Base-by-base conservation (phyloP, 176 grass and related monocot species). In the Aegilops tauschii region DNA sequence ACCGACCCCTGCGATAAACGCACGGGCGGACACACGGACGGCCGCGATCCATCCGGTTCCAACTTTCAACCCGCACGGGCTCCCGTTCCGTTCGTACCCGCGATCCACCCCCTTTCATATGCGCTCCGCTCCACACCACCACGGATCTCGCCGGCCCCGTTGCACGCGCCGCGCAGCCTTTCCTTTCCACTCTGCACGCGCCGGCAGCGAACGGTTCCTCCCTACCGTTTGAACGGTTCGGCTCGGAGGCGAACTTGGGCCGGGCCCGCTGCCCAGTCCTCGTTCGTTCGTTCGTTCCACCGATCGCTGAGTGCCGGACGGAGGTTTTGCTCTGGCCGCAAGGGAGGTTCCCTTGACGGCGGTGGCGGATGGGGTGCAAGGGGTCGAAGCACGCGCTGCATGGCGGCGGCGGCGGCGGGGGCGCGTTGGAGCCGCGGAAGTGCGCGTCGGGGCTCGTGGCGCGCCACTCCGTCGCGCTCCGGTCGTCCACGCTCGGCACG, bases 321-420 rank as follows among this genome's bases (percentile, higher is more conserved):
- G 54, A 59, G 54, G 54, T 59, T 59, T 59, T 21, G 18, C 0
- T 59, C 0, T 20, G 54, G 54, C 18, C 18, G 54, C 36, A 39
- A 5, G 34, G 34, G 34, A 35, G 49, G 14, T 52, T 52, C 12
- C 5, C 16, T 56, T 5, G 18, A 40, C 44, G 32, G 79, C 61
- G 16, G 20, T 20, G 21, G 62, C 2, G 18, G 34, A 98, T 98
- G 95, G 95, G 95, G 29, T 98, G 95, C 89, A 90, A 90, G 59
- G 87, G 87, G 28, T 98, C 95, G 0, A 98, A 98, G 86, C 80
- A 95, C 70, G 77, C 82, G 82, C 70, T 84, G 65, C 72, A 66
- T 40, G 86, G 50, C 4, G 73, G 36, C 31, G 42, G 64, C 0
- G 29, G 23, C 27, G 65, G 39, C 2, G 35, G 35, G 5, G 21